Evolutionary conservation across 1,139 yeast genomes (phyloP), one percentile per base, ranked within the genome.

Genomic region (Geotrichum carabidarum): DNA sequence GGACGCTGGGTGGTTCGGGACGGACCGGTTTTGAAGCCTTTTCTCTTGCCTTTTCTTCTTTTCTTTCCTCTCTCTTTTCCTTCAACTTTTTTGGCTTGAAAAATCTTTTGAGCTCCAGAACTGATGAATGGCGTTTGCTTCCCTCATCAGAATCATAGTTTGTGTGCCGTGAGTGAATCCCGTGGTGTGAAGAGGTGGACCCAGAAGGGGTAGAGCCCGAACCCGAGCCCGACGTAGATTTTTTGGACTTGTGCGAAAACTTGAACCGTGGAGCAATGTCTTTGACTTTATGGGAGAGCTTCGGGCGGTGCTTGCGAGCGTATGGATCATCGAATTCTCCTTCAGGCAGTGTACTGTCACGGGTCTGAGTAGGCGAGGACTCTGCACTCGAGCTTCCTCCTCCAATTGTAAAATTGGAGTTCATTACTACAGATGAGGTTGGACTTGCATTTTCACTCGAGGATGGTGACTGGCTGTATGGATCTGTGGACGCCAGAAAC

Each of bases 41-140:
- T 14, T 11, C n/a, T 12, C 40, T 37, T 2, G n/a, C 8, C 40
- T n/a, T 12, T 9, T 11, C 40, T 5, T 14, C 18, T n/a, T 17
- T 37, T 37, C 15, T 17, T 37, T 9, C 8, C 18, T 8, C 18
- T 42, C 42, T 44, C 54, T 43, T 22, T 31, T 54, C 52, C 45
- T 53, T 41, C 46, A 55, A 48, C 59, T 44, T 46, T 48, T 27
- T 27, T 4, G 53, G 60, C 53, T 69, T 69, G 63, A 72, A 72
- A 56, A 72, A 72, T 35, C 76, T 68, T 57, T 73, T 71, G 50
- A 72, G 63, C 55, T 72, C 75, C 53, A 67, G 55, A 68, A 71
- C 70, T 8, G 74, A 70, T 7, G 71, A 68, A 11, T 67, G 58
- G 37, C 57, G 59, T 35, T 57, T 35, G 4, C 55, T 54, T 15